Percentiles rank a stretch among this genome's conserved stretches.
These are phyloP conservation scores for Sextonia rubra DNA, from an alignment of 164 flowering plant species.

Conservation along the genomic window DNA sequence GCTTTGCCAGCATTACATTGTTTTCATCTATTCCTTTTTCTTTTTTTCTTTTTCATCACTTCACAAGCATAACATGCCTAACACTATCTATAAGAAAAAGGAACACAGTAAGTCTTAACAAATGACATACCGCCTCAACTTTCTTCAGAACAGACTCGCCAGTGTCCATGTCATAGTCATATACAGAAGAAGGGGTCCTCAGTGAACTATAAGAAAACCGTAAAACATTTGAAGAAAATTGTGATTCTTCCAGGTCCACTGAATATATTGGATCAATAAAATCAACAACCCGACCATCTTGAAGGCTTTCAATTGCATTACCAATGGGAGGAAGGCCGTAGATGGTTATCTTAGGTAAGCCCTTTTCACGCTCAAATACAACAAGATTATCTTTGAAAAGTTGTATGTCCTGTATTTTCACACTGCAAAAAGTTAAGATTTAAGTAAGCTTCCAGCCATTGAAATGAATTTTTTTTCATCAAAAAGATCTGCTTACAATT, in stretches of 20 bases:
- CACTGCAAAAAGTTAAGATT: constrained; percentile 39
- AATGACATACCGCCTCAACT: constrained; percentile 47
- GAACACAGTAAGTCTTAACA: neutral
- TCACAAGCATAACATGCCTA: neutral
- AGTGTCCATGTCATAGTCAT: constrained; percentile 83
- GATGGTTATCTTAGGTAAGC: constrained; percentile 53
- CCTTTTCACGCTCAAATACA: constrained; percentile 70
- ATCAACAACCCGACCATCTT: constrained; percentile 57
- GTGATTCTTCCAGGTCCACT: constrained; percentile 50
- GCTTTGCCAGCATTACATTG: neutral
- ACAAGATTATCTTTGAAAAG: constrained; percentile 65
- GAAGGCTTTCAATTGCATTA: constrained; percentile 49
- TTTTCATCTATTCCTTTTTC: no score
- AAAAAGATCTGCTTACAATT: neutral
- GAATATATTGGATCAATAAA: constrained; percentile 75
- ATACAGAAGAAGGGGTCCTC: constrained; percentile 79
- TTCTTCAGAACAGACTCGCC: constrained; percentile 73
- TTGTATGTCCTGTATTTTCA: constrained; percentile 67
- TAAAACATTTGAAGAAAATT: constrained; percentile 59
- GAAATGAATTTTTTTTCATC: neutral
- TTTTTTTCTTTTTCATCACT: no score
- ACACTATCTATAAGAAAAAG: neutral
- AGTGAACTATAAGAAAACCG: constrained; percentile 70
- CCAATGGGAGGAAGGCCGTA: constrained; percentile 67
- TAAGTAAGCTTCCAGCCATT: constrained; percentile 1